phyloP scores from a whole-genome alignment of 2,329 filamentous ascomycete genomes.

The Coleophoma cylindrospora region DNA sequence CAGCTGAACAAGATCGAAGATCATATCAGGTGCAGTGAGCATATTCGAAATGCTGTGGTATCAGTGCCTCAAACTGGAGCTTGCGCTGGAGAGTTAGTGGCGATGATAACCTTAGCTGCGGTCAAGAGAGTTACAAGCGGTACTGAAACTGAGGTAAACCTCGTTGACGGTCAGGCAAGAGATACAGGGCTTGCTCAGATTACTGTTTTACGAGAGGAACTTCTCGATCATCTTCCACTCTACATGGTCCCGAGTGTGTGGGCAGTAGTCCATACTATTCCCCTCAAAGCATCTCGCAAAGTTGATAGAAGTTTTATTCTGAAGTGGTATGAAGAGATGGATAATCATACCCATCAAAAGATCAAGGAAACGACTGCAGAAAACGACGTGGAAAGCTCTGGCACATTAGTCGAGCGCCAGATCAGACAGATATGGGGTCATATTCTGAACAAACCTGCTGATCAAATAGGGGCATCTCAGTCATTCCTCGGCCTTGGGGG shows the following conservation, averaged over 20 bases:
- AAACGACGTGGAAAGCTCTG: no score
- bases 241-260: not conserved
- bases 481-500: conserved; percentile 34
- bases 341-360: no score
- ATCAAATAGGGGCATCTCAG: conserved; percentile 9
- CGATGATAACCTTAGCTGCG: not conserved
- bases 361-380: no score
- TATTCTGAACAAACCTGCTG: not conserved
- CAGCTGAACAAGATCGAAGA: not conserved
- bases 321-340: not conserved
- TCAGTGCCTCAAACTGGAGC: not conserved
- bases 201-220: not conserved
- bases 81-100: not conserved
- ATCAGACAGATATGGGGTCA: not conserved
- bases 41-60: not conserved
- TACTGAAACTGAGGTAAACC: no score
- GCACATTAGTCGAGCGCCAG: no score
- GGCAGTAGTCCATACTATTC: not conserved
- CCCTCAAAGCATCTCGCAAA: not conserved
- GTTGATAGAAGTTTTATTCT: not conserved
- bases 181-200: not conserved
- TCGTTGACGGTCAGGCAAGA: not conserved
- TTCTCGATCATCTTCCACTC: not conserved
- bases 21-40: not conserved
- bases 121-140: no score